phyloP scores from a whole-genome alignment of 2,329 filamentous ascomycete genomes.

The Periconia digitata region DNA sequence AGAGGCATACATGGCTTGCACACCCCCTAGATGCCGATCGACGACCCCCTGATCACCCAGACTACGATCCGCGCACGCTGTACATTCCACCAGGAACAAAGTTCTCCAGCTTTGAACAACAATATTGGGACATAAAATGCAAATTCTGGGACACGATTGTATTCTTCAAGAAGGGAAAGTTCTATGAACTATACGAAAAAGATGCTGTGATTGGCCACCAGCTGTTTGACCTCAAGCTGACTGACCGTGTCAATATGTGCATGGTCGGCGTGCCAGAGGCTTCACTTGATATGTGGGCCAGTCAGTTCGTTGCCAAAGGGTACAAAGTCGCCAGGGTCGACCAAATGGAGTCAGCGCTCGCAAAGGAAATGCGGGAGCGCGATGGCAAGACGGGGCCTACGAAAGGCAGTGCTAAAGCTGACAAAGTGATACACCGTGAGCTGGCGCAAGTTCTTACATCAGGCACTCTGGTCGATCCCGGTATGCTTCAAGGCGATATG shows the following conservation, averaged over 20 bases:
- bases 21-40: slow-evolving; percentile 82
- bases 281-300: slow-evolving; percentile 95
- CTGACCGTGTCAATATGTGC: slow-evolving; percentile 97
- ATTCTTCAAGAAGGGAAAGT: slow-evolving; percentile 99
- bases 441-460: slow-evolving; percentile 87
- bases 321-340: slow-evolving; percentile 97
- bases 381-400: slow-evolving; percentile 57
- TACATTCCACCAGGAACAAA: slow-evolving; percentile 82
- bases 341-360: slow-evolving; percentile 92
- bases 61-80: slow-evolving; percentile 89
- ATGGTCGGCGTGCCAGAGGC: slow-evolving; percentile 98
- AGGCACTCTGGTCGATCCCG: slow-evolving; percentile 90
- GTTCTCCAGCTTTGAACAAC: slow-evolving; percentile 95
- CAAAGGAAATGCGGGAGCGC: slow-evolving; percentile 98
- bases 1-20: slow-evolving; percentile 88
- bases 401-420: slow-evolving; percentile 64
- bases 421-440: slow-evolving; percentile 92
- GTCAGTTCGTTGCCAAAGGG: slow-evolving; percentile 96
- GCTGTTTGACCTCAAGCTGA: slow-evolving; percentile 95
- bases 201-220: slow-evolving; percentile 96
- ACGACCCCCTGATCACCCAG: slow-evolving; percentile 74
- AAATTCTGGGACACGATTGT: slow-evolving; percentile 97
- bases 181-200: slow-evolving; percentile 97
- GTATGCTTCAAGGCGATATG: slow-evolving; percentile 98
- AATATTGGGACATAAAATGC: slow-evolving; percentile 99